Conservation (phyloP, 495 filamentous ascomycete species). For the Annulohypoxylon moriforme region DNA sequence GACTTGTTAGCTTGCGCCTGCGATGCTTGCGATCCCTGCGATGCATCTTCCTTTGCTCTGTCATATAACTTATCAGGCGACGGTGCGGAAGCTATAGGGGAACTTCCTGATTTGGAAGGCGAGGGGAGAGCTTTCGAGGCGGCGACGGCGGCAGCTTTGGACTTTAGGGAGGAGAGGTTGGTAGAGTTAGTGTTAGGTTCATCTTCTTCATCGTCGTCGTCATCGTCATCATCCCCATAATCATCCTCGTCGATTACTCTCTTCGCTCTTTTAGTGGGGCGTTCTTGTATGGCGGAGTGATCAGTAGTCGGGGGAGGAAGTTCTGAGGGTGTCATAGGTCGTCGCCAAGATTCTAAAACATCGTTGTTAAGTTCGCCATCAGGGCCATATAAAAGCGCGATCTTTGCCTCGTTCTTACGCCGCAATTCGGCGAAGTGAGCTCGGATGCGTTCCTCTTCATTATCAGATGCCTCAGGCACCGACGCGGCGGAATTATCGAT, state of each 20-base stretch:
- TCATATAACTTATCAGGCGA: conserved; percentile 63
- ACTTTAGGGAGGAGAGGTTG: conserved; percentile 67
- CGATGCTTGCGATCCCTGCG: conserved; percentile 48
- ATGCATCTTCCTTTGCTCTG: conserved; percentile 55
- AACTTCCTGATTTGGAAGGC: conserved; percentile 68
- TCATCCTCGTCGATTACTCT: conserved; percentile 77
- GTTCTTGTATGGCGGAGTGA: conserved; percentile 59
- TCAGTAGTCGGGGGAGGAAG: conserved; percentile 59
- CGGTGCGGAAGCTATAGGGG: conserved; percentile 64
- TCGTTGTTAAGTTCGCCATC: conserved; percentile 69
- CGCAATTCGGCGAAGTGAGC: conserved; percentile 58
- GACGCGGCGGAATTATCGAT: conserved; percentile 54
- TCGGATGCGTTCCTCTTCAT: conserved; percentile 58
- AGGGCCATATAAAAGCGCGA: conserved; percentile 79
- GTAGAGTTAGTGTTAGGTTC: conserved; percentile 47
- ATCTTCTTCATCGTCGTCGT: conserved; percentile 66
- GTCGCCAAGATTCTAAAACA: conserved; percentile 55
- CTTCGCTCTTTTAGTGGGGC: conserved; percentile 61
- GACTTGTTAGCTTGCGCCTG: conserved; percentile 69
- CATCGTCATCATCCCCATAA: conserved; percentile 88
- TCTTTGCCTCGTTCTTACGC: conserved; percentile 53
- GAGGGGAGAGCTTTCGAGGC: conserved; percentile 61
- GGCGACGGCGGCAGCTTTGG: conserved; percentile 65
- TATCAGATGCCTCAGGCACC: conserved; percentile 66
- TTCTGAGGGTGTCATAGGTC: conserved; percentile 46